Conservation (phyloP, 2,329 filamentous ascomycete species). For the Triangularia verruculosa region DNA sequence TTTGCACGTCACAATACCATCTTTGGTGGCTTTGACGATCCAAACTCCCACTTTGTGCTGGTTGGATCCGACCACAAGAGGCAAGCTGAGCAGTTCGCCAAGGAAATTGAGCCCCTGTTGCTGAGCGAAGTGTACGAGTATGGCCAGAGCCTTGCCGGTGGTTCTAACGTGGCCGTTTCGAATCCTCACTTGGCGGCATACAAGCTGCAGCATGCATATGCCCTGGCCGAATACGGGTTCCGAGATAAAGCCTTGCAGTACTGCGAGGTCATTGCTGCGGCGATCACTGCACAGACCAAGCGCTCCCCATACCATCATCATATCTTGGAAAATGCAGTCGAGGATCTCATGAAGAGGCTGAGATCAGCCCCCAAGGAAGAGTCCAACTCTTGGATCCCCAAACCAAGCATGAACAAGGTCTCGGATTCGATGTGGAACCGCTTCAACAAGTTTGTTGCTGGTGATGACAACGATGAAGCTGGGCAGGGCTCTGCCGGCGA, state of each 20-base stretch:
- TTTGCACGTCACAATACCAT: slow-evolving; percentile 71
- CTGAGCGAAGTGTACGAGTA: slow-evolving; percentile 97
- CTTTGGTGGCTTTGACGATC: slow-evolving; percentile 81
- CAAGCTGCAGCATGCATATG: slow-evolving; percentile 84
- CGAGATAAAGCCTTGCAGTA: slow-evolving; percentile 84
- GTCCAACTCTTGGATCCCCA: slow-evolving; percentile 85
- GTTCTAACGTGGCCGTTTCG: slow-evolving; percentile 51
- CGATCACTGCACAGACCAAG: slow-evolving; percentile 77
- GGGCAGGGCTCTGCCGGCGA: slow-evolving; percentile 57
- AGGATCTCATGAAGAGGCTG: slow-evolving; percentile 79
- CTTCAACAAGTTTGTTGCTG: slow-evolving; percentile 95
- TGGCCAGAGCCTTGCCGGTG: slow-evolving; percentile 68
- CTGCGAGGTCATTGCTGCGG: slow-evolving; percentile 75
- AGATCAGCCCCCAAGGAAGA: slow-evolving; percentile 82
- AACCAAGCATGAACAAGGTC: slow-evolving; percentile 93
- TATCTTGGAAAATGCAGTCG: slow-evolving; percentile 69
- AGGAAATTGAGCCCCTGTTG: slow-evolving; percentile 81
- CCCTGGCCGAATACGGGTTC: slow-evolving; percentile 79
- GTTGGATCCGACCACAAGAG: slow-evolving; percentile 79
- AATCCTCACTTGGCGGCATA: slow-evolving; percentile 85
- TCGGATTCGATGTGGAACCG: slow-evolving; percentile 86
- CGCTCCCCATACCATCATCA: slow-evolving; percentile 83
- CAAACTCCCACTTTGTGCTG: slow-evolving; percentile 73
- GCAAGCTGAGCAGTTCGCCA: slow-evolving; percentile 67
- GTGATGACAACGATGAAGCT: slow-evolving; percentile 73